Evolutionary conservation across 2,329 filamentous ascomycete genomes (phyloP).

Genomic region (Claviceps fusiformis): DNA sequence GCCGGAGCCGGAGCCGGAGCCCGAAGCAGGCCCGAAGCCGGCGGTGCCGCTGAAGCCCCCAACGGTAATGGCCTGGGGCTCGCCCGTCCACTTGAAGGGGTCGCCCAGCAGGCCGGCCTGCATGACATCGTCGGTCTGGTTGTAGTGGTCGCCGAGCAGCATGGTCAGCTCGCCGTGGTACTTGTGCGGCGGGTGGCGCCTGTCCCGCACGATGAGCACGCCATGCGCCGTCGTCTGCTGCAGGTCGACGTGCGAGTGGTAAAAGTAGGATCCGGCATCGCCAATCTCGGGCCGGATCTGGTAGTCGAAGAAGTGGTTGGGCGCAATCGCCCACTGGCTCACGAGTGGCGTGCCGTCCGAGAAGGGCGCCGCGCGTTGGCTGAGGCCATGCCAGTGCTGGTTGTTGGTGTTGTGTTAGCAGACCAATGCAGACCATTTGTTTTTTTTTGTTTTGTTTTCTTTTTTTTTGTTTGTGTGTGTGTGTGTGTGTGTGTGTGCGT

Average conservation of each 20-base stretch:
- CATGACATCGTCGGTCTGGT: background rate
- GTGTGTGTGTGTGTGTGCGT: too few species aligned
- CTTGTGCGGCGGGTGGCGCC: background rate
- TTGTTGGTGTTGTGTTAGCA: background rate
- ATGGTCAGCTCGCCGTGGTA: conserved; percentile 1
- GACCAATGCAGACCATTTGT: background rate
- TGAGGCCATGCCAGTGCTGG: conserved; percentile 56
- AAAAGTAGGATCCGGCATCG: conserved; percentile 52
- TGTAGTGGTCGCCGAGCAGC: conserved; percentile 1
- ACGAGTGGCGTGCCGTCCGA: conserved; percentile 48
- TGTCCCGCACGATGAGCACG: conserved; percentile 1
- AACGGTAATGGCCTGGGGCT: background rate
- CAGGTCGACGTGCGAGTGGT: conserved; percentile 53
- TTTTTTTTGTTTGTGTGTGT: too few species aligned
- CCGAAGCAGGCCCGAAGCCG: background rate
- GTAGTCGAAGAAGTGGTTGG: conserved; percentile 52
- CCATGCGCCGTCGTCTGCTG: conserved; percentile 25
- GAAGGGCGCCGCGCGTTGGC: conserved; percentile 42
- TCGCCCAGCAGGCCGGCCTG: background rate
- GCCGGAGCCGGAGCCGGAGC: background rate
- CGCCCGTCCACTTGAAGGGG: conserved; percentile 3
- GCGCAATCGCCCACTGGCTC: conserved; percentile 52
- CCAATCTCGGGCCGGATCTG: conserved; percentile 39
- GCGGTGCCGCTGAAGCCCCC: conserved; percentile 3
- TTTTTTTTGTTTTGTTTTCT: background rate